A percentile compares a stretch with the other conserved stretches of the same genome.
Conservation (phyloP, 805 yeast species). For the Maudiozyma bulderi region DNA sequence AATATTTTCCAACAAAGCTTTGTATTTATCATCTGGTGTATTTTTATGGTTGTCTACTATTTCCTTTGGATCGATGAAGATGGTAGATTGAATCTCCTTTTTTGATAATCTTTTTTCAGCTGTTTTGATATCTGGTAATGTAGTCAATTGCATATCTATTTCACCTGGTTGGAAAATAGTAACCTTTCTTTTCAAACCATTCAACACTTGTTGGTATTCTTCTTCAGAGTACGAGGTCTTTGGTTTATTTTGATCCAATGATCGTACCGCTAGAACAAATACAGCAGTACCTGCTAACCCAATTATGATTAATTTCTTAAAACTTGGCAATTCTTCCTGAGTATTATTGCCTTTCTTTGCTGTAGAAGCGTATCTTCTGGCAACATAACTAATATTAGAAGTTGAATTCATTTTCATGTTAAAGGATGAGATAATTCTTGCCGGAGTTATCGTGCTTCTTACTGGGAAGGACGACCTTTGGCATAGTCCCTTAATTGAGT, state of each 20-base stretch:
- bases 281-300: conserved; percentile 39
- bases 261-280: conserved; percentile 32
- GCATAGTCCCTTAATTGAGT: not conserved
- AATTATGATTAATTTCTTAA: conserved; percentile 33
- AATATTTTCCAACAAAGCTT: conserved; percentile 42
- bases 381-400: not conserved
- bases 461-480: not conserved
- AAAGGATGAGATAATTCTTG: not conserved
- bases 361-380: not conserved
- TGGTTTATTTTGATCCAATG: conserved; percentile 30
- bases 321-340: conserved; percentile 24
- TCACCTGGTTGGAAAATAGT: conserved; percentile 35
- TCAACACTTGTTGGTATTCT: conserved; percentile 36
- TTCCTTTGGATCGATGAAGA: conserved; percentile 42
- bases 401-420: not conserved
- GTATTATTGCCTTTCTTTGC: not conserved
- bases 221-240: conserved; percentile 26
- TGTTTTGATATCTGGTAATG: conserved; percentile 14
- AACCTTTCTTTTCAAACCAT: conserved; percentile 43
- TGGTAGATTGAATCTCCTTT: conserved; percentile 5
- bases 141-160: conserved; percentile 34
- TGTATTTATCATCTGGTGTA: conserved; percentile 38
- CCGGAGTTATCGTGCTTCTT: not conserved
- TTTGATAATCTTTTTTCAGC: conserved; percentile 12
- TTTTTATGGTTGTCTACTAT: conserved; percentile 39